Evolutionary conservation across 2,329 filamentous ascomycete species (phyloP).

Genomic region (Leptoxyphium fumago): DNA sequence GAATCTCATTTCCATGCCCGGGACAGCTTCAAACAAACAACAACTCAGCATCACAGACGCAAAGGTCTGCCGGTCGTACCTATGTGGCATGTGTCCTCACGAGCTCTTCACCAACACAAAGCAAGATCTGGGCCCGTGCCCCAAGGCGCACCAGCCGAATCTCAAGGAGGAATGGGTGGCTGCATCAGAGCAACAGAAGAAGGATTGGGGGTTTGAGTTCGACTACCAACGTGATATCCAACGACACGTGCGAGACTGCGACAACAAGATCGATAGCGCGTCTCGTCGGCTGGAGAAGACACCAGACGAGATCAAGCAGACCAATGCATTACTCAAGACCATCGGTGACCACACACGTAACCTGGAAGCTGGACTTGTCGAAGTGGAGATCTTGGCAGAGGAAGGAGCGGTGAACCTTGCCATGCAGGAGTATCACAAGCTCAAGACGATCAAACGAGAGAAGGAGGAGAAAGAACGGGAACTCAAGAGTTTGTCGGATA

Average conservation of each 20-base stretch:
- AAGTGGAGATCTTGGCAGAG: constrained; percentile 75
- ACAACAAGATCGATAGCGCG: constrained; percentile 78
- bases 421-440: constrained; percentile 75
- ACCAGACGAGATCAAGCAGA: constrained; percentile 91
- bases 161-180: constrained; percentile 80
- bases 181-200: constrained; percentile 54
- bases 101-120: constrained; percentile 99
- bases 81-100: constrained; percentile 88
- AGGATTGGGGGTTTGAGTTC: constrained; percentile 79
- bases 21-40: constrained; percentile 56
- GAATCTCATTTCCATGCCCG: constrained; percentile 57
- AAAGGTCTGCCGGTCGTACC: constrained; percentile 88
- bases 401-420: constrained; percentile 66
- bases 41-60: constrained; percentile 80
- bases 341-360: constrained; percentile 69
- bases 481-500: constrained; percentile 80
- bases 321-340: constrained; percentile 72
- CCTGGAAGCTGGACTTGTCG: constrained; percentile 68
- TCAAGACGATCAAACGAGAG: constrained; percentile 62
- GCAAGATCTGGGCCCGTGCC: constrained; percentile 83
- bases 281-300: constrained; percentile 92
- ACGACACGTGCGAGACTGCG: constrained; percentile 94
- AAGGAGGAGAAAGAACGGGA: constrained; percentile 79
- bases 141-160: constrained; percentile 74
- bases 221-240: constrained; percentile 94